phyloP scores from a whole-genome alignment of 2,329 filamentous ascomycete species.

The Zalaria obscura region DNA sequence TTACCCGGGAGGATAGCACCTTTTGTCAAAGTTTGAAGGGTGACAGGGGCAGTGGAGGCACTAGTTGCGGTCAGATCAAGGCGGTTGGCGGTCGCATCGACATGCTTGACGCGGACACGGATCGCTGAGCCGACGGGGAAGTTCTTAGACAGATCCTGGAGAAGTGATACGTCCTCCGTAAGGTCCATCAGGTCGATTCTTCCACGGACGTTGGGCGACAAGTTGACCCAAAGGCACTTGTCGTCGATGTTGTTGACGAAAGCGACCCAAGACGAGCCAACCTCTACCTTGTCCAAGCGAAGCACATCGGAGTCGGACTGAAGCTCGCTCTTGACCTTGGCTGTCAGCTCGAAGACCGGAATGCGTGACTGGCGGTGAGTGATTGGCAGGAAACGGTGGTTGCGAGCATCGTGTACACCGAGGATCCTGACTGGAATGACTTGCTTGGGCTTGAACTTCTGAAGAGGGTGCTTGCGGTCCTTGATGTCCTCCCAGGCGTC shows the following conservation, averaged over 20 bases:
- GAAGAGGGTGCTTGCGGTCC: slow-evolving; percentile 68
- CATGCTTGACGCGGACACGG: slow-evolving; percentile 59
- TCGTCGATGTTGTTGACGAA: slow-evolving; percentile 84
- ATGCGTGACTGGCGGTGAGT: slow-evolving; percentile 70
- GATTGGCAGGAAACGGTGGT: slow-evolving; percentile 82
- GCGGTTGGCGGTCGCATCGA: slow-evolving; percentile 58
- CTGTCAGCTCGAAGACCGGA: slow-evolving; percentile 71
- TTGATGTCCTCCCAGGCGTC: slow-evolving; percentile 77
- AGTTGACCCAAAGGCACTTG: slow-evolving; percentile 75
- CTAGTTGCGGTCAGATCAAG: slow-evolving; percentile 74
- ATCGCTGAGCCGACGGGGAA: slow-evolving; percentile 87
- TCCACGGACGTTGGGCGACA: slow-evolving; percentile 78
- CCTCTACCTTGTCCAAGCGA: slow-evolving; percentile 56
- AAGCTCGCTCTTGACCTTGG: slow-evolving; percentile 49
- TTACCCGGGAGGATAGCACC: slow-evolving; percentile 73
- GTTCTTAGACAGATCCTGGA: slow-evolving; percentile 61
- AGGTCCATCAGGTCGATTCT: slow-evolving; percentile 71
- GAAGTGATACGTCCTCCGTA: slow-evolving; percentile 68
- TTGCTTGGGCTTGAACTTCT: slow-evolving; percentile 57
- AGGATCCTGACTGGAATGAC: slow-evolving; percentile 62
- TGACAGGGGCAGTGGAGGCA: slow-evolving; percentile 36
- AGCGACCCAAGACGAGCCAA: slow-evolving; percentile 59
- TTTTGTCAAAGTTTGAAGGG: slow-evolving; percentile 56
- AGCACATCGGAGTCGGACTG: slow-evolving; percentile 47
- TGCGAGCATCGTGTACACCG: slow-evolving; percentile 78